Evolutionary conservation across 2,329 filamentous ascomycete genomes (phyloP).

Genomic region (Helotiales sp.): DNA sequence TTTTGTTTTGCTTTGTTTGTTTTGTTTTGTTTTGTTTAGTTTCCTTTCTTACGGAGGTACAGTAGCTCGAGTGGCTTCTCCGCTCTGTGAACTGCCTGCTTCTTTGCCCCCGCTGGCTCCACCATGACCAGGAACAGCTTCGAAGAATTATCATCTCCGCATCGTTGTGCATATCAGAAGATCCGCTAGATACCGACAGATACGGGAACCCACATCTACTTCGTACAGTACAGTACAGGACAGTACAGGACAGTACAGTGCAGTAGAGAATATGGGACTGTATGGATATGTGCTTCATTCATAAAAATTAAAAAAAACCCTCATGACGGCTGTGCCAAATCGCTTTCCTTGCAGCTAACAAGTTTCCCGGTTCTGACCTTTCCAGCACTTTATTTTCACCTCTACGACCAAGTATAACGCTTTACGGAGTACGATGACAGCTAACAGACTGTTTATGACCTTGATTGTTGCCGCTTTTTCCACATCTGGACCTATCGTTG

Average conservation of each 20-base stretch:
- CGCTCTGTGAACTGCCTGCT: too few relatives aligned
- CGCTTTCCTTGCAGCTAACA: too few relatives aligned
- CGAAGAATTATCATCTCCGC: conserved; percentile 1
- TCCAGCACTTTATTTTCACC: neutral
- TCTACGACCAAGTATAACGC: neutral
- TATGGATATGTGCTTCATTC: too few relatives aligned
- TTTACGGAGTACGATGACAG: neutral
- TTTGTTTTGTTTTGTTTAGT: too few relatives aligned
- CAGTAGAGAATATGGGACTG: too few relatives aligned
- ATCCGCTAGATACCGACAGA: neutral
- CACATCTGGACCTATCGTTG: neutral
- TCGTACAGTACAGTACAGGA: too few relatives aligned
- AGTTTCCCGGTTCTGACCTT: neutral
- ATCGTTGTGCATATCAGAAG: neutral
- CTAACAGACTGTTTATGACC: neutral
- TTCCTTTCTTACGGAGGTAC: too few relatives aligned
- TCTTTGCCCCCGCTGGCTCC: neutral
- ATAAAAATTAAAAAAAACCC: too few relatives aligned
- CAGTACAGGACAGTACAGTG: too few relatives aligned
- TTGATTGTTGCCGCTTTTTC: neutral
- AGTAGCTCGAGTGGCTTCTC: neutral
- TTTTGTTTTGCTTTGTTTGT: too few relatives aligned
- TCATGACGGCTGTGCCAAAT: too few relatives aligned
- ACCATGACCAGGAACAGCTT: neutral
- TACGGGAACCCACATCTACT: neutral